Evolutionary conservation across 441 rosid genomes (phyloP).

Genomic region (Populus hybrid): DNA sequence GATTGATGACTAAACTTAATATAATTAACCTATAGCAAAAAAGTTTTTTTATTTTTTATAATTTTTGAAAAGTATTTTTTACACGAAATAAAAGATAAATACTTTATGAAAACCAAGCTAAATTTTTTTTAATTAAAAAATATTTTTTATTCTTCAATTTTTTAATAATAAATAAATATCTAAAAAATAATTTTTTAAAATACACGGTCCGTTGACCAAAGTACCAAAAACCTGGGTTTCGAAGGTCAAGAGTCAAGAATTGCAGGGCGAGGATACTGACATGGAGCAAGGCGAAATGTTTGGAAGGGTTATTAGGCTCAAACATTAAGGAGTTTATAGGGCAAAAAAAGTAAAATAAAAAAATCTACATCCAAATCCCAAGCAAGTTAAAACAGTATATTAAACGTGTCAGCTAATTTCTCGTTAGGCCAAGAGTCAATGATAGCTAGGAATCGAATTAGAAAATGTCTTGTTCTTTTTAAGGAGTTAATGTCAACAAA

Average conservation of each 20-base stretch:
- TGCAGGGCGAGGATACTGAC: background rate
- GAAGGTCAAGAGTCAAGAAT: background rate
- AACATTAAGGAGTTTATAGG: background rate
- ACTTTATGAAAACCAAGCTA: no score
- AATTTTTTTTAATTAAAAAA: no score
- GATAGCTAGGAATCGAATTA: no score
- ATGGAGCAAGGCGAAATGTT: background rate
- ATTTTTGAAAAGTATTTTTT: no score
- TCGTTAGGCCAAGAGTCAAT: background rate
- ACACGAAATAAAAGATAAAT: rapidly evolving
- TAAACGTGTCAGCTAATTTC: background rate
- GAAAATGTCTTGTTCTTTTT: background rate
- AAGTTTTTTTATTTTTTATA: no score
- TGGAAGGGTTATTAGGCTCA: background rate
- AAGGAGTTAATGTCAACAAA: background rate
- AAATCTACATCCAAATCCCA: background rate
- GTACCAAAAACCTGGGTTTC: background rate
- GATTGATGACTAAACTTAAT: no score
- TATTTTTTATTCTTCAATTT: no score
- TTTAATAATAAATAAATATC: no score
- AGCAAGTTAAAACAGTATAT: background rate
- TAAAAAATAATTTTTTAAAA: no score
- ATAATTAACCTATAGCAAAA: no score
- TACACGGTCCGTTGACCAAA: no score
- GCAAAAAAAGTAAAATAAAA: background rate